These are phyloP conservation scores for Plenodomus lindquistii DNA, from an alignment of 2,329 filamentous ascomycete genomes.

Conservation along the genomic window DNA sequence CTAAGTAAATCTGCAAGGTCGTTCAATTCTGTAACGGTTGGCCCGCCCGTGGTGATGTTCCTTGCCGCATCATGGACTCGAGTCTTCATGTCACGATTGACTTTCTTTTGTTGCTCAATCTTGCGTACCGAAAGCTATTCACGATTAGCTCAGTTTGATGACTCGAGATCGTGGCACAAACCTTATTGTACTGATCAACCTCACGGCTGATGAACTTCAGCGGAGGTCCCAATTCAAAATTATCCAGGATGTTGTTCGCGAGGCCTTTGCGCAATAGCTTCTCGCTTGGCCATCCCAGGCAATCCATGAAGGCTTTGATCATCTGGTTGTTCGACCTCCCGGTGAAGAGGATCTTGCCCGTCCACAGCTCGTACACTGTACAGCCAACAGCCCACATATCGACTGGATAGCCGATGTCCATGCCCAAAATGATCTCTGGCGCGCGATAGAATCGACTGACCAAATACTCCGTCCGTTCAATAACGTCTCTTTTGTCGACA, in stretches of 20 bases:
- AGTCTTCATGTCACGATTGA: constrained; percentile 70
- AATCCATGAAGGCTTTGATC: constrained; percentile 95
- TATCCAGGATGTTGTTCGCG: constrained; percentile 71
- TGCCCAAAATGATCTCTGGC: constrained; percentile 95
- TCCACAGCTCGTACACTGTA: constrained; percentile 95
- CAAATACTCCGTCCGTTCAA: constrained; percentile 90
- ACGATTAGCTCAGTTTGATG: constrained; percentile 11
- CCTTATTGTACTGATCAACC: constrained; percentile 60
- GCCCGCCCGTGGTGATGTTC: constrained; percentile 67
- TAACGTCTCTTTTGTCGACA: constrained; percentile 79
- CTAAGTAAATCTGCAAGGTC: constrained; percentile 87
- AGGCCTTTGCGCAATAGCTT: constrained; percentile 82
- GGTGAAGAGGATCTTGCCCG: constrained; percentile 94
- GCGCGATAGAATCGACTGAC: constrained; percentile 97
- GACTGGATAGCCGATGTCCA: constrained; percentile 90
- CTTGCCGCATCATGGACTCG: constrained; percentile 73
- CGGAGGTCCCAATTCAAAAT: constrained; percentile 60
- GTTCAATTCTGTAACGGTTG: constrained; percentile 75
- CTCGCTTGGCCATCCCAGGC: constrained; percentile 85
- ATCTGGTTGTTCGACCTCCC: constrained; percentile 98
- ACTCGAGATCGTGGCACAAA: constrained; percentile 12
- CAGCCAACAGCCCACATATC: constrained; percentile 99
- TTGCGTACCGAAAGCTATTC: constrained; percentile 67
- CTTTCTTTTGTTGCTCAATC: constrained; percentile 66
- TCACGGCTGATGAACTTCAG: constrained; percentile 79